Evolutionary conservation across 805 yeast genomes (phyloP).

Genomic region (Wickerhamiella siamensis): DNA sequence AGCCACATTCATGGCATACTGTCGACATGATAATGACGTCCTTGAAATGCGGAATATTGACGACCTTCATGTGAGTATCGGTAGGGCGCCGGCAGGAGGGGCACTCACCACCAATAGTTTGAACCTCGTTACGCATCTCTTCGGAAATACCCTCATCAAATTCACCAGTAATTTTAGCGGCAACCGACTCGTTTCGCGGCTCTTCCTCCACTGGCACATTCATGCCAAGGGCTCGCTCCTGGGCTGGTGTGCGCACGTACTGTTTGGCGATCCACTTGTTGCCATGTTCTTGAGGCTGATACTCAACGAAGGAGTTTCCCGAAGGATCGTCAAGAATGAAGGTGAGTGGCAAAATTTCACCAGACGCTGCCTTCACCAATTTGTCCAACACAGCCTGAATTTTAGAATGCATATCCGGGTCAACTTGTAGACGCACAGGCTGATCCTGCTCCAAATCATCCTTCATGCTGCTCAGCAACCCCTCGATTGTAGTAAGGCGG

Average conservation of each 20-base stretch:
- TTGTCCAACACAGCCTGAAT: conserved; percentile 52
- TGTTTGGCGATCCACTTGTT: conserved; percentile 83
- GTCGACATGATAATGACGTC: conserved; percentile 96
- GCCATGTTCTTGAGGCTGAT: conserved; percentile 47
- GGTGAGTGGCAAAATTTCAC: conserved; percentile 63
- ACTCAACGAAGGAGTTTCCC: conserved; percentile 92
- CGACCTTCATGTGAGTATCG: conserved; percentile 92
- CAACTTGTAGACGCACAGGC: conserved; percentile 55
- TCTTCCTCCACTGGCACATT: conserved; percentile 19
- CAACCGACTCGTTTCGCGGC: conserved; percentile 34
- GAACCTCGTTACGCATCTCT: conserved; percentile 79
- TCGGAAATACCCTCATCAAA: conserved; percentile 54
- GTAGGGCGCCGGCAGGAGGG: conserved; percentile 74
- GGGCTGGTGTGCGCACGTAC: conserved; percentile 75
- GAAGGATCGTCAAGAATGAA: conserved; percentile 81
- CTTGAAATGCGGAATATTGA: conserved; percentile 93
- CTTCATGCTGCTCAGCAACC: conserved; percentile 68
- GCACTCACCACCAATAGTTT: conserved; percentile 83
- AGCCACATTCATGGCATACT: conserved; percentile 82
- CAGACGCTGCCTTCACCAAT: conserved; percentile 46
- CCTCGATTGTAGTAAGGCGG: conserved; percentile 85
- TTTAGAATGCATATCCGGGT: conserved; percentile 62
- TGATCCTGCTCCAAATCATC: conserved; percentile 73
- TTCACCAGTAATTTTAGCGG: conserved; percentile 34
- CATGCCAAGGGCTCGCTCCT: conserved; percentile 71